Evolutionary conservation across 208 protist genomes (phyloP), one percentile per base, ranked within the genome.

Genomic region (Histomonas meleagridis): DNA sequence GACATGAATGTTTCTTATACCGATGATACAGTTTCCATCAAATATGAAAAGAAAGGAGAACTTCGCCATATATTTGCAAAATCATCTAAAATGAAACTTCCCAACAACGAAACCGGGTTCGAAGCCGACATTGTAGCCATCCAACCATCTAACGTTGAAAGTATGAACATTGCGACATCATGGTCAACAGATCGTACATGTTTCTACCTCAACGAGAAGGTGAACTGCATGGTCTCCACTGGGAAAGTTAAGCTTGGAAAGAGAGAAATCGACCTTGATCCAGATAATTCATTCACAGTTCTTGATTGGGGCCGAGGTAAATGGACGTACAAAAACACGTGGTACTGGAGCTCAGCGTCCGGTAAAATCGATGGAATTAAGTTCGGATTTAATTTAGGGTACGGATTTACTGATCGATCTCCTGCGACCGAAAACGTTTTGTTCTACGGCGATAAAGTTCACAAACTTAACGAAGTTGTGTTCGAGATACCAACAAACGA

Each of bases 191-290:
- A 55, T 48, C 7, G 76, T 57, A 55, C 14, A 32, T 32, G 2
- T 26, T 86, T 86, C 28, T 86, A 86, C 35, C 18, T 86, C 26
- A 86, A 86, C 38, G 76, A 86, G 38, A 86, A 86, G 28, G 43
- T 86, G 1, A 86, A 51, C 38, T 12, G 76, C 12, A 86, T 86
- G 76, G 16, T 18, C 32, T 38, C 76, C 51, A 14, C 51, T 10
- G 76, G 76, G 32, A 55, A 18, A 38, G 26, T 86, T 12, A 28
- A 55, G 28, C 26, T 86, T 14, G 76, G 46, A 21, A 35, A 86
- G 1, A 28, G 18, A 38, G 18, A 12, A n/a, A 40, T 51, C 28
- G 55, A 86, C 5, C 23, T 86, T 32, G 55, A 43, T 21, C 21
- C 7, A n/a, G 40, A 79, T 35, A 46, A 55, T 55, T 21, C 76